A percentile compares a stretch with the other conserved stretches of the same genome.
These are phyloP conservation scores for Pyronema omphalodes DNA, from an alignment of 495 filamentous ascomycete species.

Conservation along the genomic window DNA sequence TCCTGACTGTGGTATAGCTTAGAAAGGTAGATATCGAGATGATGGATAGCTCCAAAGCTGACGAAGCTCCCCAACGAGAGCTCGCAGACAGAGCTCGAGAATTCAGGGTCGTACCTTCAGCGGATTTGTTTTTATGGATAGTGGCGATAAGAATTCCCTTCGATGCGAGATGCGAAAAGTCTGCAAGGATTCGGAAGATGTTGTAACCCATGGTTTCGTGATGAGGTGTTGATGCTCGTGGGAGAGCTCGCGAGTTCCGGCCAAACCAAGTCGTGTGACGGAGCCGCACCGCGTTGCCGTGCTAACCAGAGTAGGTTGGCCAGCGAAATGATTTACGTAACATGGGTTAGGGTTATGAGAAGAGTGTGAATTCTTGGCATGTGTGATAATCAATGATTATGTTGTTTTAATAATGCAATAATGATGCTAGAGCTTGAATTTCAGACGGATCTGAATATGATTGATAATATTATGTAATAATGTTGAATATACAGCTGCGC, in stretches of 20 bases:
- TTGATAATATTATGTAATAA: no score
- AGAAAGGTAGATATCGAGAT: constrained; percentile 6
- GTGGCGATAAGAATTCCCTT: constrained; percentile 82
- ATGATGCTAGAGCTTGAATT: no score
- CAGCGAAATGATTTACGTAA: not conserved
- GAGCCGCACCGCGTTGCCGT: not conserved
- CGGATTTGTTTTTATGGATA: constrained; percentile 71
- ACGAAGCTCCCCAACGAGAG: not conserved
- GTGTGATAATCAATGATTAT: no score
- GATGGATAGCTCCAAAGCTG: not conserved
- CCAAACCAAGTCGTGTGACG: not conserved
- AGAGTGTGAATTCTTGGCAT: no score
- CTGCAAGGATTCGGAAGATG: constrained; percentile 61
- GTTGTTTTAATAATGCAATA: no score
- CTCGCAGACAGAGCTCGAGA: not conserved
- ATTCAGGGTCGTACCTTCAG: constrained; percentile 46
- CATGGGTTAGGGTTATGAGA: no score
- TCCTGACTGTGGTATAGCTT: constrained; percentile 2
- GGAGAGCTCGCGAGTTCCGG: not conserved
- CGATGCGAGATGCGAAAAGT: constrained; percentile 64
- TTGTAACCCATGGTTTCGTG: constrained; percentile 26
- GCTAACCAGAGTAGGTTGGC: not conserved
- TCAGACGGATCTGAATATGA: no score
- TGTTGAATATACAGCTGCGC: no score
- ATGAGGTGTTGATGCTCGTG: not conserved